These are phyloP conservation scores for Plasmodiophora brassicae DNA, from an alignment of 208 protist species.

Conservation along the genomic window DNA sequence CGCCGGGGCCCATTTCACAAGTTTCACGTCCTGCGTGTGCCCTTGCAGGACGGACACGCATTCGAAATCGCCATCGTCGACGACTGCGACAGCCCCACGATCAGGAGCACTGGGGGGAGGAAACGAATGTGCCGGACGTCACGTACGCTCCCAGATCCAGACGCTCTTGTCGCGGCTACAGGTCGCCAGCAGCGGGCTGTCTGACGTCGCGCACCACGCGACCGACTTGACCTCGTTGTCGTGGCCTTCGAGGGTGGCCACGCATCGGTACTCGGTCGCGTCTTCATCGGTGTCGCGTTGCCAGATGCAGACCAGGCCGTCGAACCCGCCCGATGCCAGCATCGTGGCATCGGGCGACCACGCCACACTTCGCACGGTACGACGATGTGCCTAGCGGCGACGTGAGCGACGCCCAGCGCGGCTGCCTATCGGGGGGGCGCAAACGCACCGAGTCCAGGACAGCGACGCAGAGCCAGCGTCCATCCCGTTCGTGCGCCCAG, in stretches of 20 bases:
- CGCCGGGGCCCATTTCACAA: background rate
- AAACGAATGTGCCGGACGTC: background rate
- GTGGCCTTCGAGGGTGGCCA: slow-evolving; percentile 33
- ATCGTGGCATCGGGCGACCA: background rate
- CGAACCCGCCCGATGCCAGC: slow-evolving; percentile 4
- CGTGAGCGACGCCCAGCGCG: background rate
- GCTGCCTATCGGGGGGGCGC: background rate
- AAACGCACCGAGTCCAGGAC: background rate
- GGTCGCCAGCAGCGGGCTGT: background rate
- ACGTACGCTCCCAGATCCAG: slow-evolving; percentile 35
- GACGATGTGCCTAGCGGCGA: background rate
- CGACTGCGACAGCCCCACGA: background rate
- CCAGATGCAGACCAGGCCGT: slow-evolving; percentile 20
- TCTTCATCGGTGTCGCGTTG: background rate
- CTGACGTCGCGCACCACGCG: background rate
- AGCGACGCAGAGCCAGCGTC: background rate
- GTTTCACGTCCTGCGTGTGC: slow-evolving; percentile 29
- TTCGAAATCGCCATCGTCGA: slow-evolving; percentile 6
- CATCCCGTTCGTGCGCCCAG: slow-evolving; percentile 37
- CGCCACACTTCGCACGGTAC: background rate
- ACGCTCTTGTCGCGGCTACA: slow-evolving; percentile 34
- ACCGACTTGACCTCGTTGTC: slow-evolving; percentile 33
- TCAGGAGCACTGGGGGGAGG: background rate
- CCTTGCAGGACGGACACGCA: slow-evolving; percentile 31
- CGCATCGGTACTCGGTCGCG: background rate